Percentiles rank a stretch among this genome's conserved stretches.
phyloP scores from a whole-genome alignment of 78 protist genomes.

The Reticulomyxa filosa region DNA sequence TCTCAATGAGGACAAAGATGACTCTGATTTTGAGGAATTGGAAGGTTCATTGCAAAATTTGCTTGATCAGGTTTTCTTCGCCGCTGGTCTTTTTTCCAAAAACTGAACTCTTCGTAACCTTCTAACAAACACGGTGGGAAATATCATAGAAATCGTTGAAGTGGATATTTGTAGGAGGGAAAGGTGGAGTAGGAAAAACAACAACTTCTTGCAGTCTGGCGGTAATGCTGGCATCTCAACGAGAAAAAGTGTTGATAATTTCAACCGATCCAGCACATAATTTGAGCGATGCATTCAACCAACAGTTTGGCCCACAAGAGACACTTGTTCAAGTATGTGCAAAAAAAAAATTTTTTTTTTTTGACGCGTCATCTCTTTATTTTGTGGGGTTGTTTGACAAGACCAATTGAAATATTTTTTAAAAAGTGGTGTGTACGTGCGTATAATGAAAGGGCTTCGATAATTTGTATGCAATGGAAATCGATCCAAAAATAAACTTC shows the following conservation, averaged over 20 bases:
- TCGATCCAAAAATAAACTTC: not conserved
- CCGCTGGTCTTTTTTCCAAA: not conserved
- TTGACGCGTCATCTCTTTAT: no score
- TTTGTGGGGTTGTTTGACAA: no score
- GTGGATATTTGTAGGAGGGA: constrained; percentile 44
- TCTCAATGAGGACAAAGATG: no score
- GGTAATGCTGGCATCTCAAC: constrained; percentile 2
- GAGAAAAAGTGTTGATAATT: constrained; percentile 18
- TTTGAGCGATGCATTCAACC: constrained; percentile 26
- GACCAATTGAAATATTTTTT: no score
- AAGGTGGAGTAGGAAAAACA: constrained; percentile 37
- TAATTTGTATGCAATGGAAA: constrained; percentile 30
- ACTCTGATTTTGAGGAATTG: no score
- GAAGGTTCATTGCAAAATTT: not conserved
- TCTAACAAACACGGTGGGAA: not conserved
- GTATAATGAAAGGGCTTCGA: not conserved
- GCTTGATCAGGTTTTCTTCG: constrained; percentile 10
- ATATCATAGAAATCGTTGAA: not conserved
- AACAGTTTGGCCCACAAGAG: constrained; percentile 15
- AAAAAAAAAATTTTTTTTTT: no score
- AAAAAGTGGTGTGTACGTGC: no score
- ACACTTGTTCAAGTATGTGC: no score
- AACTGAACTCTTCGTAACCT: not conserved
- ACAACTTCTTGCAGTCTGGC: constrained; percentile 32
- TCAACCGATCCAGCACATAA: constrained; percentile 51